These are phyloP conservation scores for Colletotrichum sansevieriae DNA, from an alignment of 2,329 filamentous ascomycete species.

Conservation along the genomic window DNA sequence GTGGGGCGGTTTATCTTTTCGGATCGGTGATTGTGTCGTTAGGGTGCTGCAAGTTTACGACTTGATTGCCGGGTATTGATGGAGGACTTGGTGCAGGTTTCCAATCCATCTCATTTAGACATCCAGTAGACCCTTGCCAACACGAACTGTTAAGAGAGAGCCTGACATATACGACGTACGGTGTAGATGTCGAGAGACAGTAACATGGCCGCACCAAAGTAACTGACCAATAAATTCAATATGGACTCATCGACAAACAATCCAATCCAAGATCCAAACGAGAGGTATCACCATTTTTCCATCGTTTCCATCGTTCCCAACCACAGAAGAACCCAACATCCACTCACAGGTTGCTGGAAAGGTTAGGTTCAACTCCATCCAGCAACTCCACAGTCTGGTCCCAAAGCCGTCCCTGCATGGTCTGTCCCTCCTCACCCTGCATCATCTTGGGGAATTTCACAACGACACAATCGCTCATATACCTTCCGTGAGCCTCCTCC, in stretches of 20 bases:
- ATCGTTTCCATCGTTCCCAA: background rate
- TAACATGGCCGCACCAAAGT: background rate
- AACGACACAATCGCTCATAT: constrained; percentile 53
- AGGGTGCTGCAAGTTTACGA: background rate
- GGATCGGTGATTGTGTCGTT: constrained; percentile 1
- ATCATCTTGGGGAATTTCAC: constrained; percentile 44
- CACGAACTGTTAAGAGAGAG: no score
- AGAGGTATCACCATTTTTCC: constrained; percentile 30
- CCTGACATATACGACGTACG: no score
- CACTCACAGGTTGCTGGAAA: constrained; percentile 50
- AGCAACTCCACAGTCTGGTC: constrained; percentile 58
- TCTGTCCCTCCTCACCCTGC: constrained; percentile 52
- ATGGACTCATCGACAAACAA: background rate
- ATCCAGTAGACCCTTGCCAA: no score
- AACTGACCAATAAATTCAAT: background rate
- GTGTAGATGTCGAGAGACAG: no score
- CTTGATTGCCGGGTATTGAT: no score
- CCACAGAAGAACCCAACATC: background rate
- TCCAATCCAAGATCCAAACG: background rate
- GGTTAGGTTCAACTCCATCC: constrained; percentile 57
- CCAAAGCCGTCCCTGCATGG: constrained; percentile 54
- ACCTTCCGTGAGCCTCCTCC: constrained; percentile 56
- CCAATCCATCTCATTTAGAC: no score
- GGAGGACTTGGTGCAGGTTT: no score
- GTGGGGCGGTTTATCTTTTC: constrained; percentile 32